Conservation (phyloP, 2,329 filamentous ascomycete species). For the Decorospora gaudefroyi region DNA sequence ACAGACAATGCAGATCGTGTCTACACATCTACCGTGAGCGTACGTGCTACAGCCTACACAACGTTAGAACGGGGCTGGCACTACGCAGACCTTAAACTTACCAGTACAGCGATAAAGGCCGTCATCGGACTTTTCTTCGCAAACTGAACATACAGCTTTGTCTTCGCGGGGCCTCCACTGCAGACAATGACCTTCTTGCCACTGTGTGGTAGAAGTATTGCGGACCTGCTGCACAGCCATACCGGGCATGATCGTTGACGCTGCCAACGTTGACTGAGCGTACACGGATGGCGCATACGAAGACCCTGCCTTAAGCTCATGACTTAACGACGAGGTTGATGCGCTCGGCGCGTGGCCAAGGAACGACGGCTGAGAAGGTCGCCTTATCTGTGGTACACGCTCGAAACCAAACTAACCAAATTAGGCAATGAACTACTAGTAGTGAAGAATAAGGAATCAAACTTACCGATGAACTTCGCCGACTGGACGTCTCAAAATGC, state of each 20-base stretch:
- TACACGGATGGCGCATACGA: conserved; percentile 80
- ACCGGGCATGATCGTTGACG: conserved; percentile 84
- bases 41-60: conserved; percentile 58
- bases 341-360: conserved; percentile 64
- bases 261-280: conserved; percentile 81
- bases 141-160: conserved; percentile 69
- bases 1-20: conserved; percentile 66
- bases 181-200: conserved; percentile 85
- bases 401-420: conserved; percentile 70
- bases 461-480: conserved; percentile 79
- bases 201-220: conserved; percentile 78
- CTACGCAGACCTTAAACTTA: conserved; percentile 39
- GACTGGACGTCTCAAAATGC: conserved; percentile 80
- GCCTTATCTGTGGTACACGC: conserved; percentile 66
- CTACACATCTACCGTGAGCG: conserved; percentile 63
- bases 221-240: conserved; percentile 78
- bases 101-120: conserved; percentile 73
- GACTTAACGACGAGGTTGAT: conserved; percentile 68
- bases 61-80: conserved; percentile 26
- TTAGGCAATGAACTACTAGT: conserved; percentile 31
- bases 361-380: conserved; percentile 70
- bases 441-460: conserved; percentile 16
- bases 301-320: conserved; percentile 55
- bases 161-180: conserved; percentile 65
- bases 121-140: conserved; percentile 74